Conservation (phyloP, 306 rosid species). For the Inga oerstediana region DNA sequence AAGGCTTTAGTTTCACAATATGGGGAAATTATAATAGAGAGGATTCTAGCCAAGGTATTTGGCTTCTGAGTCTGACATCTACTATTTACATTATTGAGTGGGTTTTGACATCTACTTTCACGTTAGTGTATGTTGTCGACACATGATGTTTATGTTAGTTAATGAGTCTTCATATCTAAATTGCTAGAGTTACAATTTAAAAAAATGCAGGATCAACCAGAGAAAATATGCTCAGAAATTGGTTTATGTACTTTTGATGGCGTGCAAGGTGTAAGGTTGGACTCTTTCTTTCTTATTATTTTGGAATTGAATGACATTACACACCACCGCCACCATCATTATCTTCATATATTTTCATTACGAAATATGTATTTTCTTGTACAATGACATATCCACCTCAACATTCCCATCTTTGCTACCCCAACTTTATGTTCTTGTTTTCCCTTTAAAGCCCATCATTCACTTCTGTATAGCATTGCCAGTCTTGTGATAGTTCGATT, state of each 20-base stretch:
- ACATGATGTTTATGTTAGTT: neutral
- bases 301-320: neutral
- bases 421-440: neutral
- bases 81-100: neutral
- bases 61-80: neutral
- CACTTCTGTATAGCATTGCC: neutral
- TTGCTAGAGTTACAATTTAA: neutral
- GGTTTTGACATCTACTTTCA: neutral
- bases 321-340: neutral
- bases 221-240: conserved; percentile 66
- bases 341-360: too few species aligned
- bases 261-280: conserved; percentile 57
- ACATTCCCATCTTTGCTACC: neutral
- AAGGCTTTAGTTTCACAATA: conserved; percentile 64
- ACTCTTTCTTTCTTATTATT: neutral
- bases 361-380: too few species aligned
- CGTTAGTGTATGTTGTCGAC: neutral
- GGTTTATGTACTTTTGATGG: conserved; percentile 72
- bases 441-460: neutral
- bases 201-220: conserved; percentile 54
- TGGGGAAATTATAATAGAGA: conserved; percentile 64
- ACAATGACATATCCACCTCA: too few species aligned
- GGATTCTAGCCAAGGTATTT: conserved; percentile 56
- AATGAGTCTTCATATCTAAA: neutral
- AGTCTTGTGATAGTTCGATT: too few species aligned